These are phyloP conservation scores for Drechslerella stenobrocha DNA, from an alignment of 2,329 filamentous ascomycete species.

Conservation along the genomic window DNA sequence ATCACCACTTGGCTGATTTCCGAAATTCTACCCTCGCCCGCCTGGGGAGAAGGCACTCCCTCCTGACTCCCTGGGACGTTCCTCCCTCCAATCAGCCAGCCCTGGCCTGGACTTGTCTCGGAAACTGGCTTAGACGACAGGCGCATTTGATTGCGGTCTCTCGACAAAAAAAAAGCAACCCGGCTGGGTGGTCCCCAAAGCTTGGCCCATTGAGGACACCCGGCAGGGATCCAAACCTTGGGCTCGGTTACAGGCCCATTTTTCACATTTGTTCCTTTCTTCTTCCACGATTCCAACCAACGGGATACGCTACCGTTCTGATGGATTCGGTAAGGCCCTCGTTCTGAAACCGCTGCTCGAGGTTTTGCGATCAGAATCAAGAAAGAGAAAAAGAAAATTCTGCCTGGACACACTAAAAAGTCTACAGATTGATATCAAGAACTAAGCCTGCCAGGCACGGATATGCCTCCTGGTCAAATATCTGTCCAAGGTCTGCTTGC, in stretches of 20 bases:
- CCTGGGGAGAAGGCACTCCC: neutral
- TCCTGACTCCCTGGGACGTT: neutral
- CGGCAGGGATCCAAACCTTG: conserved; percentile 48
- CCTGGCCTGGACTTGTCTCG: neutral
- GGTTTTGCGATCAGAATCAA: conserved; percentile 22
- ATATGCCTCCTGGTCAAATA: conserved; percentile 24
- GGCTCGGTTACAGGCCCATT: conserved; percentile 48
- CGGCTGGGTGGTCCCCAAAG: conserved; percentile 19
- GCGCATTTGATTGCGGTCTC: conserved; percentile 42
- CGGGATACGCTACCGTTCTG: conserved; percentile 49
- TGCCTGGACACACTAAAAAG: conserved; percentile 17
- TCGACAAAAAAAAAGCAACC: conserved; percentile 42
- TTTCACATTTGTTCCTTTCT: conserved; percentile 43
- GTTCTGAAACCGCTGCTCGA: conserved; percentile 28
- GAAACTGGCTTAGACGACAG: conserved; percentile 22
- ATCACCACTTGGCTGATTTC: conserved; percentile 29
- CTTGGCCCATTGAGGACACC: conserved; percentile 43
- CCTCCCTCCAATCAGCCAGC: conserved; percentile 24
- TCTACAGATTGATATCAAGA: conserved; percentile 41
- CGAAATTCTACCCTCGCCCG: conserved; percentile 25
- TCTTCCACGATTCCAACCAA: conserved; percentile 48
- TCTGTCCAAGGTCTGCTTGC: conserved; percentile 34
- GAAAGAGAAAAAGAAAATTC: conserved; percentile 22
- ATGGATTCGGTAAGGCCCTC: conserved; percentile 47
- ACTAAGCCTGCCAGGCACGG: conserved; percentile 42